Base-by-base conservation (phyloP, 2,329 filamentous ascomycete species). In the Claviceps pazoutovae region DNA sequence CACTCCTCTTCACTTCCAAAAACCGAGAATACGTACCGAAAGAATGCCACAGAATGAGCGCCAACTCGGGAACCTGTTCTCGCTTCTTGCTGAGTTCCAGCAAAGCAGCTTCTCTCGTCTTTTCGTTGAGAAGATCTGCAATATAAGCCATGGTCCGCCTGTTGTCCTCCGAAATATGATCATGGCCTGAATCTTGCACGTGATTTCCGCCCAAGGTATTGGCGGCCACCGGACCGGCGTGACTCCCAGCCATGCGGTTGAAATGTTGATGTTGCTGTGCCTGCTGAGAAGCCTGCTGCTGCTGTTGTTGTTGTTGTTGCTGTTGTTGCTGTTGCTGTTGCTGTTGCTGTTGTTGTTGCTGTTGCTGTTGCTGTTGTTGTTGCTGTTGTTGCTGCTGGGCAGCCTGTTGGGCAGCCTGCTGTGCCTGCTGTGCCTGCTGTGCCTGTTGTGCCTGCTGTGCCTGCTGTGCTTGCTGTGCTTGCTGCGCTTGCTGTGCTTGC, bases 31-130 rank as follows among this genome's bases (percentile, higher is more conserved):
- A 69, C 81, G 57, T 79, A 95, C 91, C 93, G 64, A 96, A 97
- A 3, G 91, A 97, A 69, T 98, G 93, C 93, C 93, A 98, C 56
- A 98, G 75, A 55, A 98, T 95, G 61, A 98, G 74, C 46, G 93
- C 93, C 54, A 98, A 75, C 72, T 98, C 93, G 0, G 93, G 91
- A 16, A 98, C 93, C 69, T 97, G 93, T 70, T 98, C 93, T 53
- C 93, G 78, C 78, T 98, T 98, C 76, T 98, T 98, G 72, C 91
- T 97, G 49, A 98, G 77, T 69, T 98, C 93, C 63, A 98, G 77
- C 51, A 98, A 76, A 48, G 93, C 93, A 4, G 88, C 84, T 72
- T 97, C 93, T 56, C 93, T 80, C 30, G 89, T 90, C 60, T 78
- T 82, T 57, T 90, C 86, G 66, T 89, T 91, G 64, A 97, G 78